Evolutionary conservation across 2,329 filamentous ascomycete genomes (phyloP).

Genomic region (Penicillium crustosum): DNA sequence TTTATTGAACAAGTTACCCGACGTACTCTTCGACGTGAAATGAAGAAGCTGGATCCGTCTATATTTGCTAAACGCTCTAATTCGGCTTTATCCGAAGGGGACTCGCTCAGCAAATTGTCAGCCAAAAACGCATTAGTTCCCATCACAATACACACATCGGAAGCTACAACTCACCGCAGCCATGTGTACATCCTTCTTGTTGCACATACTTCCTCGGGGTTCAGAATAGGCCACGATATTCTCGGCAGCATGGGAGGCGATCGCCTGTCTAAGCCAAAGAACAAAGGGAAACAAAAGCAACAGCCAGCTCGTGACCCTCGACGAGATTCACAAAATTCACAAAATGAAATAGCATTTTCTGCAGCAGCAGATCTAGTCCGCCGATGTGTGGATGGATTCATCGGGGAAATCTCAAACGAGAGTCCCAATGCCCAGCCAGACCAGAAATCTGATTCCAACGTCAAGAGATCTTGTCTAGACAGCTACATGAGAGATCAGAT

Average conservation of each 20-base stretch:
- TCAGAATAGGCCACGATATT: slow-evolving; percentile 53
- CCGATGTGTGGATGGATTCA: slow-evolving; percentile 47
- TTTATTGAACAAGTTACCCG: slow-evolving; percentile 25
- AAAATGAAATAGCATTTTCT: slow-evolving; percentile 8
- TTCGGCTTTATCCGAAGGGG: neutral
- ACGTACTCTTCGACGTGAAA: slow-evolving; percentile 18
- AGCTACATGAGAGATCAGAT: slow-evolving; percentile 59
- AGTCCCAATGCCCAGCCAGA: neutral
- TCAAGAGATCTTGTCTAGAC: slow-evolving; percentile 50
- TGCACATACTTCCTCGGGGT: slow-evolving; percentile 50
- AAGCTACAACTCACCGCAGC: slow-evolving; percentile 46
- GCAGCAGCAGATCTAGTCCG: slow-evolving; percentile 42
- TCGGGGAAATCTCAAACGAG: slow-evolving; percentile 45
- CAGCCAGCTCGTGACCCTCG: neutral
- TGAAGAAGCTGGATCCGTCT: slow-evolving; percentile 18
- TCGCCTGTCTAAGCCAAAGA: slow-evolving; percentile 1
- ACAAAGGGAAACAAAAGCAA: neutral
- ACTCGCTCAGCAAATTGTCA: neutral
- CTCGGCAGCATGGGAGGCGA: slow-evolving; percentile 27
- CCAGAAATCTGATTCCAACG: no score
- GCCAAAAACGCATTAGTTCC: slow-evolving; percentile 13
- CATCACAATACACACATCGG: slow-evolving; percentile 36
- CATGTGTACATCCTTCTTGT: slow-evolving; percentile 57
- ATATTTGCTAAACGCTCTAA: slow-evolving; percentile 11
- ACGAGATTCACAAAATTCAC: neutral